Evolutionary conservation across 2,329 filamentous ascomycete species (phyloP), one percentile per base, ranked within the genome.

Genomic region (Fusarium subglutinans): DNA sequence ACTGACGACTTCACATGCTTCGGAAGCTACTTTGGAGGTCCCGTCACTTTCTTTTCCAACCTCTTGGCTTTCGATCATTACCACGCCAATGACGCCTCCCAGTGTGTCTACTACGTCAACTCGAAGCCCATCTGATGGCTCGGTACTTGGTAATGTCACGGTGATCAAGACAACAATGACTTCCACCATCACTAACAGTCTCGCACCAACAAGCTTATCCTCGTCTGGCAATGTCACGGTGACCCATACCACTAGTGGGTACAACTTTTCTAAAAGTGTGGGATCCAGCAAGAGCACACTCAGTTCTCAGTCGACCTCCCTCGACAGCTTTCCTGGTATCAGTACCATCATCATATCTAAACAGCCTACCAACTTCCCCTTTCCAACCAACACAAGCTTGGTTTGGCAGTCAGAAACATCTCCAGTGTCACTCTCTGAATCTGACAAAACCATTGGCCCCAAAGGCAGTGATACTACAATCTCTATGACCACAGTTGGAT

Each of bases 171-270:
- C 69, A 22, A 66, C 59, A 18, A 69, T 66, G 64, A 61, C 59
- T 50, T 74, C 72, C 20, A 74, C 64, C 14, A 73, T 75, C 56
- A 66, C 57, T 33, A 74, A 68, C 24, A 70, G 51, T 11, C 63
- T 66, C 22, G 30, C 33, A 4, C 69, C 60, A 48, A 69, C 59
- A 40, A 48, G 48, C 10, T 43, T 57, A n/a, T 60, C 59, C 26
- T 44, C 51, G 15, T 58, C 71, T 41, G 35, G 37, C 22, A 69
- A 63, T 22, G 28, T 55, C n/a, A 74, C 58, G 18, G 55, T 53
- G 33, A 54, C 63, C 45, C 63, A 56, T 51, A 74, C 47, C 24
- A 72, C 44, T 26, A 72, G 67, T 40, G 64, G 53, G 3, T 75
- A 68, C 51, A 75, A 65, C 44, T 66, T 63, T 20, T 68, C 75